A percentile compares a stretch with the other conserved stretches of the same genome.
phyloP scores from a whole-genome alignment of 2,329 filamentous ascomycete species.

The Exserohilum rostratum region DNA sequence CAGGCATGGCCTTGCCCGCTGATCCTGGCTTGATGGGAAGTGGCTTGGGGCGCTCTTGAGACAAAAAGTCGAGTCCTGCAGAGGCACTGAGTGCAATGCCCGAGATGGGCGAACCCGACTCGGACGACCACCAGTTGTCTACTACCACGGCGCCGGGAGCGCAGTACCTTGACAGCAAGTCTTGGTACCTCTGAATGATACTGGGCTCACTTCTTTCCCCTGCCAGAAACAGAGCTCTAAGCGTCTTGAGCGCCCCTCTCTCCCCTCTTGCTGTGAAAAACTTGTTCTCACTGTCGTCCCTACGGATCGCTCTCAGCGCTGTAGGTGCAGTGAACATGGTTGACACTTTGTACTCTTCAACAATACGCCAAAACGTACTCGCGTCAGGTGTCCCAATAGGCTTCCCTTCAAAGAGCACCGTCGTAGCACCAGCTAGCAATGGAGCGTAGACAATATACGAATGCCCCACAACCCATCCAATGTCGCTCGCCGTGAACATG shows the following conservation, averaged over 20 bases:
- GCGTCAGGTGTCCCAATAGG: conserved; percentile 88
- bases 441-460: conserved; percentile 87
- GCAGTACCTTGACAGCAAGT: conserved; percentile 70
- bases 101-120: conserved; percentile 72
- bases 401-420: conserved; percentile 92
- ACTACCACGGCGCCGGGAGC: conserved; percentile 67
- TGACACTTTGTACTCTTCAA: conserved; percentile 85
- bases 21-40: conserved; percentile 78
- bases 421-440: conserved; percentile 82
- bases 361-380: conserved; percentile 83
- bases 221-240: conserved; percentile 81
- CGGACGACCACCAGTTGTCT: conserved; percentile 78
- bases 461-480: conserved; percentile 85
- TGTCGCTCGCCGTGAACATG: conserved; percentile 80
- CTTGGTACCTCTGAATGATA: conserved; percentile 81
- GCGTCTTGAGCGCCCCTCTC: conserved; percentile 71
- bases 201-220: conserved; percentile 89
- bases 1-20: conserved; percentile 88
- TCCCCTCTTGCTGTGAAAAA: conserved; percentile 68
- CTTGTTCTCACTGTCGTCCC: conserved; percentile 79
- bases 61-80: conserved; percentile 61
- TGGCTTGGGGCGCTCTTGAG: conserved; percentile 52
- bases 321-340: conserved; percentile 82
- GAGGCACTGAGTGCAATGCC: conserved; percentile 69
- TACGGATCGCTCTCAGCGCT: conserved; percentile 83